These are phyloP conservation scores for Chiua virens DNA, from an alignment of 768 basidiomycete genomes.

Conservation along the genomic window DNA sequence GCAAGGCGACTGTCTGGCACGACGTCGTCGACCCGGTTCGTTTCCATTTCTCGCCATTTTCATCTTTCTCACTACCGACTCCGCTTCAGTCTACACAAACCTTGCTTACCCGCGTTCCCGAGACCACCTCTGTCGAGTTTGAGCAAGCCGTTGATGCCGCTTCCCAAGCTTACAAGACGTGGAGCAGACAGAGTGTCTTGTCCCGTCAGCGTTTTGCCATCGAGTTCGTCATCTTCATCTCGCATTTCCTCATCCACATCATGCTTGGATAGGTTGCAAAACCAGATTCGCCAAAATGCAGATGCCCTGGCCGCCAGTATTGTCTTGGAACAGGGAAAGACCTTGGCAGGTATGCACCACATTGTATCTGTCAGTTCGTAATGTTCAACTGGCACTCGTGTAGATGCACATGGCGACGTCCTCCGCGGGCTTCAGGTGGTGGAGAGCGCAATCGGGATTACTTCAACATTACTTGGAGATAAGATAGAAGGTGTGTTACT, in stretches of 20 bases:
- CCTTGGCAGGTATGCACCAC: conserved; percentile 62
- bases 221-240: conserved; percentile 57
- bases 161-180: conserved; percentile 80
- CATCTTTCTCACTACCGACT: neutral
- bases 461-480: conserved; percentile 83
- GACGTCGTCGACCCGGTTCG: conserved; percentile 88
- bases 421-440: conserved; percentile 90
- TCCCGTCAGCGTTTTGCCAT: conserved; percentile 85
- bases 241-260: conserved; percentile 3
- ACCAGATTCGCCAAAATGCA: conserved; percentile 79
- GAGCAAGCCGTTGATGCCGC: conserved; percentile 82
- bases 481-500: conserved; percentile 76
- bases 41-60: conserved; percentile 6
- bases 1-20: conserved; percentile 74
- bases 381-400: neutral
- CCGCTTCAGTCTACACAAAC: conserved; percentile 80
- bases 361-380: neutral
- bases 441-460: conserved; percentile 77
- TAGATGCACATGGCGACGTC: conserved; percentile 94
- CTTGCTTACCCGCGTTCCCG: conserved; percentile 83
- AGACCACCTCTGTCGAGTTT: conserved; percentile 82
- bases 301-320: conserved; percentile 88
- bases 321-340: conserved; percentile 96
- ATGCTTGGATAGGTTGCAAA: conserved; percentile 65
- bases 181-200: conserved; percentile 84